Evolutionary conservation across 805 yeast species (phyloP), one percentile per base, ranked within the genome.

Genomic region (Ogataea paraovalis): DNA sequence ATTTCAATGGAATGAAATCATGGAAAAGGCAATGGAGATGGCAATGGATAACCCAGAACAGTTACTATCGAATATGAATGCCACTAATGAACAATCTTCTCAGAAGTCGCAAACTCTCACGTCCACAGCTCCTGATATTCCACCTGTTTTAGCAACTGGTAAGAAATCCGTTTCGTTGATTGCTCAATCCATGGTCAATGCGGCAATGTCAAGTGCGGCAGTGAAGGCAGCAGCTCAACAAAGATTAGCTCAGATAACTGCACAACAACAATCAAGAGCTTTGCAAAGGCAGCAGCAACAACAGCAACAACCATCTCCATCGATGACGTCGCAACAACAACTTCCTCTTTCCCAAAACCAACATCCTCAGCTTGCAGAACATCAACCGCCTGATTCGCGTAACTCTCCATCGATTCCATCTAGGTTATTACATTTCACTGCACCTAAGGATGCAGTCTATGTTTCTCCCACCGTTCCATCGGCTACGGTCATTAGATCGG

Each of bases 1-100:
- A 45, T 58, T 68, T 46, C 78, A 74, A 48, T 75, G 85, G 80
- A 82, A 79, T 56, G 85, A 79, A 54, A 85, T 85, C 53, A 75
- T 85, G 73, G 88, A 83, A 53, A 83, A 83, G 66, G 94, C 92
- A 1, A 75, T 85, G 68, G 78, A 79, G 41, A 74, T 86, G 83
- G 94, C 91, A 0, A 79, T 81, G 73, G 84, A 79, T 50, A 79
- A 82, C 50, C 85, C 85, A 13, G 66, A 58, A 18, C 60, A 67
- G 12, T 50, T 54, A 61, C 63, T 57, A 64, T 76, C 64, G 57
- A 74, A 57, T 59, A 72, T 66, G 65, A 54, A 55, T 39, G 36
- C 50, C 30, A 47, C 43, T 23, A 50, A 46, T 12, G 50, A 47
- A 13, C 18, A 46, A 34, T 39, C 36, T 21, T 34, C 30, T 22